phyloP scores from a whole-genome alignment of 129 eudicot species.

The Dittrichia graveolens region DNA sequence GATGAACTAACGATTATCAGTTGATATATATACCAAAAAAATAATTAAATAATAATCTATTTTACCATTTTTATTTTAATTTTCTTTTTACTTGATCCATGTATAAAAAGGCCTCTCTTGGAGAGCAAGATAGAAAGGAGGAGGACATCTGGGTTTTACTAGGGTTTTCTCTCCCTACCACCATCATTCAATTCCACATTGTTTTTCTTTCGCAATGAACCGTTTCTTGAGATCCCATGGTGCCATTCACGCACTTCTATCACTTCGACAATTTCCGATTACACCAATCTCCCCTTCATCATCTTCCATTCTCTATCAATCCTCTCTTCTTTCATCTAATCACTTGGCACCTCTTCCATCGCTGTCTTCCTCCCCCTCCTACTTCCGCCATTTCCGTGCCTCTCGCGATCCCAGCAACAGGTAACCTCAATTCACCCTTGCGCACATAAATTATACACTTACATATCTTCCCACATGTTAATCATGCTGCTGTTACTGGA shows the following conservation, averaged over 20 bases:
- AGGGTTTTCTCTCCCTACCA: slow-evolving; percentile 32
- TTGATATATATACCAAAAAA: too few species aligned
- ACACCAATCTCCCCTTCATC: slow-evolving; percentile 33
- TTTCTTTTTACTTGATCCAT: too few species aligned
- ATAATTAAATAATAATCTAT: too few species aligned
- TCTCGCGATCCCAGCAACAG: slow-evolving; percentile 51
- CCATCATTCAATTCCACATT: too few species aligned
- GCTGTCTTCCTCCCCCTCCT: slow-evolving; percentile 26
- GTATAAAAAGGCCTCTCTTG: neutral
- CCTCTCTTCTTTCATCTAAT: slow-evolving; percentile 23
- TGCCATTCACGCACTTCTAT: slow-evolving; percentile 29
- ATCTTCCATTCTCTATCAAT: slow-evolving; percentile 29
- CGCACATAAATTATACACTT: neutral
- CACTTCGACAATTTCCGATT: slow-evolving; percentile 22
- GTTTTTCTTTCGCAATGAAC: slow-evolving; percentile 10
- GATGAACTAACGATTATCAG: too few species aligned
- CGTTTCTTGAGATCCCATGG: slow-evolving; percentile 27
- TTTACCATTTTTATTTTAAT: too few species aligned
- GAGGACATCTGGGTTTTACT: slow-evolving; percentile 23
- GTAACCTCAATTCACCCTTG: slow-evolving; percentile 19
- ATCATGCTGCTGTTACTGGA: neutral
- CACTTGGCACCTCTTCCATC: slow-evolving; percentile 1
- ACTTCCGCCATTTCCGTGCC: slow-evolving; percentile 53
- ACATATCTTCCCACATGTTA: too few species aligned
- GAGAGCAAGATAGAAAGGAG: neutral